Percentiles rank a stretch among this genome's conserved stretches.
Conservation (phyloP, 805 yeast genomes). For the Monosporozyma aquatica region DNA sequence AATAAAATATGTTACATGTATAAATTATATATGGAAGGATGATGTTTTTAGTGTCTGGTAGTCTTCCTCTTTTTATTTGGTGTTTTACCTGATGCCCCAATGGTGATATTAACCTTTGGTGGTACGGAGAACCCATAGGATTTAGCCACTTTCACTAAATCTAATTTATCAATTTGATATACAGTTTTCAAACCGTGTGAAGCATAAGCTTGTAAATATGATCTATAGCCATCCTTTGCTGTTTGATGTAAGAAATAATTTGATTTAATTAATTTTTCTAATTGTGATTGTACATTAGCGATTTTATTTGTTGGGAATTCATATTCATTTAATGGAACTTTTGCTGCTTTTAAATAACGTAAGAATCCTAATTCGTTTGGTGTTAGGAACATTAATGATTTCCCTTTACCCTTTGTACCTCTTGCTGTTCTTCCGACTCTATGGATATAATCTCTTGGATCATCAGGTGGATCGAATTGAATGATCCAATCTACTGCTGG, state of each 20-base stretch:
- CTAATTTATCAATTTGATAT: slow-evolving; percentile 90
- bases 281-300: slow-evolving; percentile 91
- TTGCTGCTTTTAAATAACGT: slow-evolving; percentile 90
- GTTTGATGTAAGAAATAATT: slow-evolving; percentile 91
- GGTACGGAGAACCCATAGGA: slow-evolving; percentile 93
- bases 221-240: slow-evolving; percentile 95
- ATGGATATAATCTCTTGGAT: slow-evolving; percentile 97
- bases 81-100: slow-evolving; percentile 83
- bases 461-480: slow-evolving; percentile 99
- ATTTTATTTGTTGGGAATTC: slow-evolving; percentile 92
- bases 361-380: slow-evolving; percentile 92
- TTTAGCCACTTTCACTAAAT: slow-evolving; percentile 87
- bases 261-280: slow-evolving; percentile 81
- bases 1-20: no score
- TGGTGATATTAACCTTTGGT: slow-evolving; percentile 92
- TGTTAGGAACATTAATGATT: slow-evolving; percentile 87
- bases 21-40: background rate
- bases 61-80: slow-evolving; percentile 24
- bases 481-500: slow-evolving; percentile 99
- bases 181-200: slow-evolving; percentile 94
- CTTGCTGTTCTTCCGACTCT: slow-evolving; percentile 99
- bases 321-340: slow-evolving; percentile 94
- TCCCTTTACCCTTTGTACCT: slow-evolving; percentile 83
- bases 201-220: slow-evolving; percentile 94
- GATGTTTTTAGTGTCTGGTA: background rate